Percentiles rank a stretch among this genome's conserved stretches.
These are phyloP conservation scores for Cyberlindnera sargentensis DNA, from an alignment of 805 yeast species.

Conservation along the genomic window DNA sequence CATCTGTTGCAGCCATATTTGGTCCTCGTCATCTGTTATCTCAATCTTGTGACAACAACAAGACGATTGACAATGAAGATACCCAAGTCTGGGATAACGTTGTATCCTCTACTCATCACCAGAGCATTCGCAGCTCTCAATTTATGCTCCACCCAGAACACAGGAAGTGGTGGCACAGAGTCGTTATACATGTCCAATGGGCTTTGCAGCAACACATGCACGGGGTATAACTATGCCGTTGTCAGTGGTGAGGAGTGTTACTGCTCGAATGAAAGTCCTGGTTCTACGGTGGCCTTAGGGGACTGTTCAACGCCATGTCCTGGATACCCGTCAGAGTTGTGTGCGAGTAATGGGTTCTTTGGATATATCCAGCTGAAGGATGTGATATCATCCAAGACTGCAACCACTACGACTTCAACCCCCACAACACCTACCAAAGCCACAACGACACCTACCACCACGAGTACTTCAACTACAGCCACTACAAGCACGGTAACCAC, in stretches of 20 bases:
- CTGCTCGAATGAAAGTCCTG: conserved; percentile 37
- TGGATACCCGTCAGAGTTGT: conserved; percentile 35
- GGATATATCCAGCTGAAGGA: conserved; percentile 32
- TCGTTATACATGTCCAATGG: conserved; percentile 34
- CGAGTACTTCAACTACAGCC: no score
- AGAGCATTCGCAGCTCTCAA: conserved; percentile 5
- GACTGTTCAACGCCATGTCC: conserved; percentile 34
- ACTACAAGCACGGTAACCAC: neutral
- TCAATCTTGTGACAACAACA: no score
- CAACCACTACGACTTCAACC: no score
- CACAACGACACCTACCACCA: no score
- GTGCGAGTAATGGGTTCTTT: conserved; percentile 31
- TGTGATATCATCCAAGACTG: conserved; percentile 2
- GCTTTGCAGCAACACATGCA: conserved; percentile 33
- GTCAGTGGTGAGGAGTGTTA: conserved; percentile 34
- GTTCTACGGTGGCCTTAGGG: conserved; percentile 26
- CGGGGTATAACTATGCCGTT: conserved; percentile 39
- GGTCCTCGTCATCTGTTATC: no score
- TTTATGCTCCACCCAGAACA: conserved; percentile 16
- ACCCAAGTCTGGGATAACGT: no score
- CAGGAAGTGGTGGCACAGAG: conserved; percentile 12
- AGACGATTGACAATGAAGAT: no score
- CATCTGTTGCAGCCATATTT: no score
- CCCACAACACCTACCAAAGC: no score
- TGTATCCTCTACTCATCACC: neutral